Conservation (phyloP, 441 rosid species). For the Viola pubescens region DNA sequence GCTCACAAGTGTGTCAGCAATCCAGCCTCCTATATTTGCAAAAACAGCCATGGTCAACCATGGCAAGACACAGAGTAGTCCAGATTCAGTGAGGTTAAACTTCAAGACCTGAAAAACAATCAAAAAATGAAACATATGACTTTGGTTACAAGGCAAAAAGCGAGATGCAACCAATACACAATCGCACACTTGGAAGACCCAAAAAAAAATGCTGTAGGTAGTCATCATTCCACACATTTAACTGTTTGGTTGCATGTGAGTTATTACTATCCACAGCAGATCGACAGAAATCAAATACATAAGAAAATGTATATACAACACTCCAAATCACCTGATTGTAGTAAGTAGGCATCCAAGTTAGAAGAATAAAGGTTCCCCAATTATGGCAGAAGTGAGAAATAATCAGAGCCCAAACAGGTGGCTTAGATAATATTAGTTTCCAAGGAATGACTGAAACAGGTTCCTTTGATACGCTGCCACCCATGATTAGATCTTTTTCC, state of each 20-base stretch:
- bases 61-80: constrained; percentile 89
- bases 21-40: constrained; percentile 97
- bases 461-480: constrained; percentile 59
- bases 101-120: constrained; percentile 64
- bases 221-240: too few relatives aligned
- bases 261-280: neutral
- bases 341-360: constrained; percentile 99
- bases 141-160: too few relatives aligned
- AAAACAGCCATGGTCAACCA: constrained; percentile 96
- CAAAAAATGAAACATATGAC: neutral
- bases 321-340: constrained; percentile 70
- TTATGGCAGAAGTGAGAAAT: constrained; percentile 96
- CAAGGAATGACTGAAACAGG: constrained; percentile 89
- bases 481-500: constrained; percentile 60
- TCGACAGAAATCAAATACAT: constrained; percentile 5
- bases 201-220: neutral
- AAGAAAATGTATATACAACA: neutral
- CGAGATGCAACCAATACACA: neutral
- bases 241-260: constrained; percentile 3
- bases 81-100: constrained; percentile 98
- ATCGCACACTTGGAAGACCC: neutral
- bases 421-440: constrained; percentile 82
- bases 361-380: constrained; percentile 95
- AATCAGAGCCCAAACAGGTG: constrained; percentile 98
- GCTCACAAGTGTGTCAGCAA: constrained; percentile 94